These are phyloP conservation scores for Setaria italica DNA, from an alignment of 202 grass and related monocot species.

Conservation along the genomic window DNA sequence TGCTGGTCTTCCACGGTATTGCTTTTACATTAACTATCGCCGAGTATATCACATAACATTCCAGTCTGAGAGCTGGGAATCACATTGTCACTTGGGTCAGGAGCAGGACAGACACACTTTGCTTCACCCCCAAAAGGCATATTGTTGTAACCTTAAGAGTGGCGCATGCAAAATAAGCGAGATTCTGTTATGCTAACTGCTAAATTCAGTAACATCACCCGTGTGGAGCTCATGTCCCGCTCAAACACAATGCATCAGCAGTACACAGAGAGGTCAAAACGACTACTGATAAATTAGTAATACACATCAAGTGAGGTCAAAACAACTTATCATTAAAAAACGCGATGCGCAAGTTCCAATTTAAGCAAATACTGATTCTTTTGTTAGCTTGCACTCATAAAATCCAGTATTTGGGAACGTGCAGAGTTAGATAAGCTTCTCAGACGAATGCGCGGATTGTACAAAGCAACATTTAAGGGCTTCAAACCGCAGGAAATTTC, in stretches of 20 bases:
- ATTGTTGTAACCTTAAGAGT: background rate
- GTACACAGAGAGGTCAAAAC: background rate
- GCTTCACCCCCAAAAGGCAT: background rate
- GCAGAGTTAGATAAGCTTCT: background rate
- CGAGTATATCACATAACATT: background rate
- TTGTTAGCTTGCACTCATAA: background rate
- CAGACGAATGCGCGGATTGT: background rate
- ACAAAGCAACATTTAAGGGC: background rate
- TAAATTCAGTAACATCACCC: background rate
- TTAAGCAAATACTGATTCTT: background rate
- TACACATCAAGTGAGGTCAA: background rate
- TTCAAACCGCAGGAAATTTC: background rate
- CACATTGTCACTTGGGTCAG: slow-evolving; percentile 11
- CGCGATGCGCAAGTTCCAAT: background rate
- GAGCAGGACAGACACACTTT: background rate
- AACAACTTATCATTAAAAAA: background rate
- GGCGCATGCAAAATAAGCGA: background rate
- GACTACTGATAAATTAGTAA: background rate
- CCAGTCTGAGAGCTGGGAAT: background rate
- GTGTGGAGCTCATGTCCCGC: background rate
- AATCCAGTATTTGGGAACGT: background rate
- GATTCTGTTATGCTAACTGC: background rate
- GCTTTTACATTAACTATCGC: background rate
- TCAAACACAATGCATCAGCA: background rate
- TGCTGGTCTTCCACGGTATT: background rate